Base-by-base conservation (phyloP, 163 green algal species). In the Picocystis sp. region DNA sequence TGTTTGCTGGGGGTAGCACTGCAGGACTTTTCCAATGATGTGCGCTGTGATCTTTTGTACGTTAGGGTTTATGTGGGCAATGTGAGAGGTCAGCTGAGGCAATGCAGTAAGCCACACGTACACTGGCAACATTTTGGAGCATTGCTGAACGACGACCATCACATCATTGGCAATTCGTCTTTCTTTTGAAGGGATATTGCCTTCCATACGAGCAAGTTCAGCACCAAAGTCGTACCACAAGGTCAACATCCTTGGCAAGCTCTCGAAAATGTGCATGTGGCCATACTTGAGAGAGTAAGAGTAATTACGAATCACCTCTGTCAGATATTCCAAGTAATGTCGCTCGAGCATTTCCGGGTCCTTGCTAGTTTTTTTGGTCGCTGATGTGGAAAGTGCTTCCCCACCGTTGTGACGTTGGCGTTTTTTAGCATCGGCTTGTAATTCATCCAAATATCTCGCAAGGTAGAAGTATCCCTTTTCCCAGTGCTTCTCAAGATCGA, bases 181-280 rank as follows among this genome's bases (percentile, higher is more conserved):
- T 59, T 45, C 33, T 59, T 46, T 55, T 1, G 55, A 19, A 54
- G 33, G 19, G 25, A 29, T 35, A 29, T 43, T 15, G 11, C 41
- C 41, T 23, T 54, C 47, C 47, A 23, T 23, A 6, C 47, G 47
- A 14, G 29, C 14, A 21, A 47, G 35, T 43, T 65, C 35, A 17
- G 46, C 60, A 22, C 82, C 84, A 67, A 88, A 87, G 35, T 95
- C 86, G 58, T 91, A 93, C 77, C 81, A 94, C 3, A 95, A 62
- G 0, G 89, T 97, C 23, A 97, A 76, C 73, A 96, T 64, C 15
- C 89, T 79, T 10, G 89, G 89, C 55, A 97, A 69, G 17, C 70
- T 63, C 58, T 91, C 81, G 59, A 82, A 79, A 25, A 87, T 72
- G 69, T 86, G 73, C 34, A 62, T 62, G 62, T 72, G 57, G 13